These are phyloP conservation scores for Salix arbutifolia DNA, from an alignment of 345 rosid genomes.

Conservation along the genomic window DNA sequence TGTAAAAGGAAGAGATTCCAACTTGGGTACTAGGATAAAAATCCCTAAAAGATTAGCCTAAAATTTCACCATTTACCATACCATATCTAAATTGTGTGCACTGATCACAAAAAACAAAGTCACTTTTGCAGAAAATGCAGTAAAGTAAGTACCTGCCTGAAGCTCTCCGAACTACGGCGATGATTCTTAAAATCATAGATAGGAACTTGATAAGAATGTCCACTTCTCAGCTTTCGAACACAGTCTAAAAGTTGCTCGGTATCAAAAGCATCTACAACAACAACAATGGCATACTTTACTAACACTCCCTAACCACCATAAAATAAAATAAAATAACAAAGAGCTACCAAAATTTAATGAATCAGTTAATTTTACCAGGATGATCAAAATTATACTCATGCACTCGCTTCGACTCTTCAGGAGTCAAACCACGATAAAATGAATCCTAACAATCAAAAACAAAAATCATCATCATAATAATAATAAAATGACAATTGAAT, in stretches of 20 bases:
- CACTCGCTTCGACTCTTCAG: conserved; percentile 68
- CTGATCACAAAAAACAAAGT: background rate
- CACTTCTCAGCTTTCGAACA: conserved; percentile 56
- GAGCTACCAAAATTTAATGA: background rate
- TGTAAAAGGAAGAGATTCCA: background rate
- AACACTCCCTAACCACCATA: background rate
- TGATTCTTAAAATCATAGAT: conserved; percentile 91
- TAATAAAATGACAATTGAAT: background rate
- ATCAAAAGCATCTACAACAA: conserved; percentile 78
- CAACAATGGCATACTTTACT: background rate
- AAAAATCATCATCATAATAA: background rate
- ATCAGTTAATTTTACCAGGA: conserved; percentile 52
- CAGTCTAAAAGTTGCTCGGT: conserved; percentile 97
- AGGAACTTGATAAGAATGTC: conserved; percentile 83
- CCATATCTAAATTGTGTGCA: background rate
- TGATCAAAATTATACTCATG: conserved; percentile 99
- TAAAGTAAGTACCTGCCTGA: conserved; percentile 63
- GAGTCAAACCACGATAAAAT: conserved; percentile 85
- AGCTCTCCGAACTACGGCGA: conserved; percentile 72
- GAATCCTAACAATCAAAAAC: conserved; percentile 52
- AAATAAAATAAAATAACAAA: background rate
- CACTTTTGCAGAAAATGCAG: background rate
- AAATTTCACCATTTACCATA: background rate
- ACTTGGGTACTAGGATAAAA: background rate
- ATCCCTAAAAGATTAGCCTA: background rate